phyloP scores from a whole-genome alignment of 192 early-diverging fungal genomes.

The Dissophora globulifera region DNA sequence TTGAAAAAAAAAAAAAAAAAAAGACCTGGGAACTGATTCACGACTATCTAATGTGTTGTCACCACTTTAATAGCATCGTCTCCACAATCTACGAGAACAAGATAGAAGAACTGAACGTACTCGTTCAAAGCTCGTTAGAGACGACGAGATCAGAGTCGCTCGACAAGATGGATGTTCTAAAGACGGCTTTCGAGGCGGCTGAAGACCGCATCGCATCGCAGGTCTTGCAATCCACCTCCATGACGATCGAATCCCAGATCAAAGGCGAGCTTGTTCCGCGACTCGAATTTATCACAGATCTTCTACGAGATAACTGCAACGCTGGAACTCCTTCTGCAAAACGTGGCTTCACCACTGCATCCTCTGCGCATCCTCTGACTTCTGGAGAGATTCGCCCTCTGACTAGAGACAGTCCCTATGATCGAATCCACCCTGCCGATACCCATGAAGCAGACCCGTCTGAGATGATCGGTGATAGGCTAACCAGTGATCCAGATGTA shows the following conservation, averaged over 20 bases:
- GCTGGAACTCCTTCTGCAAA: too few relatives aligned
- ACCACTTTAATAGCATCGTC: neutral
- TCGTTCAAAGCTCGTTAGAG: slow-evolving; percentile 18
- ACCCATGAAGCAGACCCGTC: too few relatives aligned
- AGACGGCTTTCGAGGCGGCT: neutral
- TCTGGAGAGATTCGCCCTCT: too few relatives aligned
- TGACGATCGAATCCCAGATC: slow-evolving; percentile 15
- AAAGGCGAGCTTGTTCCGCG: slow-evolving; percentile 4
- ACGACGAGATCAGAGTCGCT: slow-evolving; percentile 4
- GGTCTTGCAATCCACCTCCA: neutral
- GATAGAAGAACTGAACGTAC: slow-evolving; percentile 3
- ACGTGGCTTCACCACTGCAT: too few relatives aligned
- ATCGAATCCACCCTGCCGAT: too few relatives aligned
- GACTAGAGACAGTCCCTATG: too few relatives aligned
- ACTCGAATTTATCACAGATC: too few relatives aligned
- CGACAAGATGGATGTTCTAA: slow-evolving; percentile 12
- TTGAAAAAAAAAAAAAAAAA: neutral
- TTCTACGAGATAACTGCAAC: too few relatives aligned
- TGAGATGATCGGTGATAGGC: too few relatives aligned
- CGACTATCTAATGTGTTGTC: too few relatives aligned
- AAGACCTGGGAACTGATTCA: too few relatives aligned
- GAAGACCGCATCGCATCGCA: neutral
- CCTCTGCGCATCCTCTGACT: too few relatives aligned
- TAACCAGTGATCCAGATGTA: neutral
- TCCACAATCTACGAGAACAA: slow-evolving; percentile 1